Evolutionary conservation across 345 rosid genomes (phyloP).

Genomic region (Aegle marmelos): DNA sequence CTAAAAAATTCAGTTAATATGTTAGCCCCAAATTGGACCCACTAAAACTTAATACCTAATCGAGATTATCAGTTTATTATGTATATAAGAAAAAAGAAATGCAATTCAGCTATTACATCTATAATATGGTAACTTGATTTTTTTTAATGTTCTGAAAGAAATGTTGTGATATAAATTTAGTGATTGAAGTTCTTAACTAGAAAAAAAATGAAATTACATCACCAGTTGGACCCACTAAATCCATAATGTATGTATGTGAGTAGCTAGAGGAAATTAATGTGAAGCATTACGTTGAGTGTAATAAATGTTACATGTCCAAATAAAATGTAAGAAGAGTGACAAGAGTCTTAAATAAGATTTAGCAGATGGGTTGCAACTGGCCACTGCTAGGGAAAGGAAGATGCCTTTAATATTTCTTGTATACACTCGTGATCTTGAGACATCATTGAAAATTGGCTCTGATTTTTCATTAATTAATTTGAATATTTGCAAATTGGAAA

Average conservation of each 20-base stretch:
- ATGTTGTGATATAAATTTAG: too few species aligned
- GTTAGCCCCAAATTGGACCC: too few species aligned
- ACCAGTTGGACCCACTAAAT: conserved; percentile 19
- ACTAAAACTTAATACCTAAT: too few species aligned
- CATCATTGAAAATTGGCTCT: conserved; percentile 3
- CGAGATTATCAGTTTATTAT: too few species aligned
- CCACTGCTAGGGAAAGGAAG: neutral
- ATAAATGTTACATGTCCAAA: neutral
- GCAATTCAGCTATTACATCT: too few species aligned
- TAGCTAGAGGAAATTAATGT: neutral
- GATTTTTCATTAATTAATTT: neutral
- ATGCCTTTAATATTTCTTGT: conserved; percentile 21
- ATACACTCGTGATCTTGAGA: conserved; percentile 26
- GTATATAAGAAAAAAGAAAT: too few species aligned
- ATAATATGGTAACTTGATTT: too few species aligned
- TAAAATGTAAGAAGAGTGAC: neutral
- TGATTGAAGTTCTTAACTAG: too few species aligned
- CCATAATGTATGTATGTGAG: neutral
- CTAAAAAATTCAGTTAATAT: too few species aligned
- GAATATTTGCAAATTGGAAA: neutral
- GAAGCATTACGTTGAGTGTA: neutral
- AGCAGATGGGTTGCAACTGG: neutral
- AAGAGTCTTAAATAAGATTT: conserved; percentile 14
- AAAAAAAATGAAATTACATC: too few species aligned
- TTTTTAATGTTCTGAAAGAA: too few species aligned